These are phyloP conservation scores for Pichia gijzeniarum DNA, from an alignment of 805 yeast genomes.

Conservation along the genomic window DNA sequence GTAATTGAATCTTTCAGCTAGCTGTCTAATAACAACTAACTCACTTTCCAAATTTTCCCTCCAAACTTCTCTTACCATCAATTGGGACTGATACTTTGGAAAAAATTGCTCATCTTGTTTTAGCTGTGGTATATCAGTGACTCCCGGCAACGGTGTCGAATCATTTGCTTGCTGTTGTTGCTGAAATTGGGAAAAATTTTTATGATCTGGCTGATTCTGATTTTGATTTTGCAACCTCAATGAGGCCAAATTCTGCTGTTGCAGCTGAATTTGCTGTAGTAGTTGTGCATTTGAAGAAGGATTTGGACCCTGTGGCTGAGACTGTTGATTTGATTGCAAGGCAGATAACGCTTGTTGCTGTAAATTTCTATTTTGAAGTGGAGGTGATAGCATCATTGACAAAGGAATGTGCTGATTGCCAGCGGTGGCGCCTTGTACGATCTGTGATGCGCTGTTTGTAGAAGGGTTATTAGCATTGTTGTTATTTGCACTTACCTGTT, in stretches of 20 bases:
- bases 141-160: too few species aligned
- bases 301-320: slow-evolving; percentile 6
- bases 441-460: slow-evolving; percentile 14
- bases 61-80: slow-evolving; percentile 71
- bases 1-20: slow-evolving; percentile 50
- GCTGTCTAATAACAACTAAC: slow-evolving; percentile 52
- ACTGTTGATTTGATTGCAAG: slow-evolving; percentile 16
- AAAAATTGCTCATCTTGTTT: slow-evolving; percentile 8
- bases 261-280: slow-evolving; percentile 19
- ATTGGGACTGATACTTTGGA: slow-evolving; percentile 26
- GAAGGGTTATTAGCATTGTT: background rate
- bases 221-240: slow-evolving; percentile 4
- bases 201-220: background rate
- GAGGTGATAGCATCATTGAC: slow-evolving; percentile 32
- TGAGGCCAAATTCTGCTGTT: slow-evolving; percentile 9
- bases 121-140: slow-evolving; percentile 8
- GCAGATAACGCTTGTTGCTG: slow-evolving; percentile 27
- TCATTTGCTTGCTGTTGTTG: slow-evolving; percentile 3
- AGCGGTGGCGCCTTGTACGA: slow-evolving; percentile 12
- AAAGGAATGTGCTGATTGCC: slow-evolving; percentile 20
- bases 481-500: background rate
- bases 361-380: slow-evolving; percentile 26
- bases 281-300: slow-evolving; percentile 8
- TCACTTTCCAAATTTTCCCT: slow-evolving; percentile 60
- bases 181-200: slow-evolving; percentile 5